Base-by-base conservation (phyloP, 2,329 filamentous ascomycete species). In the Periconia sp. region DNA sequence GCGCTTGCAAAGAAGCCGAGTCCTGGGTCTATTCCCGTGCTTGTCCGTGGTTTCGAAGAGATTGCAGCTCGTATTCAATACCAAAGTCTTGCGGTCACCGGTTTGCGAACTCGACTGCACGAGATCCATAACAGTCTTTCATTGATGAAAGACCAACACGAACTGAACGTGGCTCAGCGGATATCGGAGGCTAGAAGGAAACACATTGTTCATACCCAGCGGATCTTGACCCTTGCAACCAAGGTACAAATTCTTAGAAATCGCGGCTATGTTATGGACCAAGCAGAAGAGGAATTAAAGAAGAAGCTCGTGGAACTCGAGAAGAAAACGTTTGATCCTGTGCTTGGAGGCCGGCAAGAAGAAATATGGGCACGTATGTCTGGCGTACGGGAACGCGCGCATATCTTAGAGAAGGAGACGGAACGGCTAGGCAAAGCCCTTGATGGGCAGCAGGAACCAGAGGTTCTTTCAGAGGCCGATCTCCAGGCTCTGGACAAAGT, bases 321-420 rank as follows among this genome's bases (percentile, higher is more conserved):
- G 70, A 84, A 85, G 65, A 79, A 81, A 47, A 84, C 91, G 27
- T 85, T 86, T 59, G 90, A 94, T 66, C 90, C 91, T 8, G 86
- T 86, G 8, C 81, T 93, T 51, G 83, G 84, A 37, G 90, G 89
- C 2, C 80, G 89, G 60, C 87, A 91, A 68, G 91, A 94, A 73
- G 90, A 94, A 77, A 85, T 94, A 43, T 94, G 90, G 90, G 91
- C 90, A 59, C 80, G 90, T 44, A 83, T 94, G 76, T 87, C 92
- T 46, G 83, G 88, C 37, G 77, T 94, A 45, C 81, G 89, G 59
- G 88, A 89, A 56, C 85, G 91, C 60, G 87, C 89, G 19, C 84
- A 87, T 60, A 82, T 85, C 64, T 74, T 95, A 62, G 87, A 88
- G 66, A 85, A 84, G 63, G 90, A 94, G 77, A 81, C 91, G 53